phyloP scores from a whole-genome alignment of 305 asterid species.

The Galium porrigens region DNA sequence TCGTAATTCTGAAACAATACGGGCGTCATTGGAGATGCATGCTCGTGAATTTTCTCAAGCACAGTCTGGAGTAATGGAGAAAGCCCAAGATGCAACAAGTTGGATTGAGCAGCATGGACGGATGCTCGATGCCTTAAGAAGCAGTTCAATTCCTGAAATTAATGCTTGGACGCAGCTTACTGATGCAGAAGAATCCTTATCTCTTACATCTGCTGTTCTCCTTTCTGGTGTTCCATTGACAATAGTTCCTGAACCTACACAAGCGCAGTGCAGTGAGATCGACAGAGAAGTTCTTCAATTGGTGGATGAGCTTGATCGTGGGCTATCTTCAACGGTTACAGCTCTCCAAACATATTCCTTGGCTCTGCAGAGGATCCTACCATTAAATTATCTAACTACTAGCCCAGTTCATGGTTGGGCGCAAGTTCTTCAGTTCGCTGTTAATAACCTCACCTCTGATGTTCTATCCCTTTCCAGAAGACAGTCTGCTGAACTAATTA shows the following conservation, averaged over 20 bases:
- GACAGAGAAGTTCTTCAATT: constrained; percentile 79
- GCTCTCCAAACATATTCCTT: constrained; percentile 72
- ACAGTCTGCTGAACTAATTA: constrained; percentile 67
- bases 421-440: constrained; percentile 53
- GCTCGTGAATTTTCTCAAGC: constrained; percentile 74
- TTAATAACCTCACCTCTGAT: constrained; percentile 63
- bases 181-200: constrained; percentile 61
- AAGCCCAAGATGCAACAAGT: constrained; percentile 68
- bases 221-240: constrained; percentile 88
- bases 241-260: constrained; percentile 98
- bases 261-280: constrained; percentile 75
- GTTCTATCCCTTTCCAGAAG: constrained; percentile 49
- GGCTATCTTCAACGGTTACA: constrained; percentile 70
- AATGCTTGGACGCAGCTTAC: constrained; percentile 38
- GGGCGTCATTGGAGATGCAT: constrained; percentile 58
- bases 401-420: constrained; percentile 96
- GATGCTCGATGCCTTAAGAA: constrained; percentile 79
- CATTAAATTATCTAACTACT: constrained; percentile 73
- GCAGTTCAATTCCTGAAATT: constrained; percentile 61
- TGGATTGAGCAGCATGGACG: constrained; percentile 94
- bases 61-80: constrained; percentile 59
- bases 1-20: constrained; percentile 51
- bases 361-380: constrained; percentile 77
- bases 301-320: constrained; percentile 61
- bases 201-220: constrained; percentile 71